These are phyloP conservation scores for Fraxinus velutina DNA, from an alignment of 305 asterid species.

Conservation along the genomic window DNA sequence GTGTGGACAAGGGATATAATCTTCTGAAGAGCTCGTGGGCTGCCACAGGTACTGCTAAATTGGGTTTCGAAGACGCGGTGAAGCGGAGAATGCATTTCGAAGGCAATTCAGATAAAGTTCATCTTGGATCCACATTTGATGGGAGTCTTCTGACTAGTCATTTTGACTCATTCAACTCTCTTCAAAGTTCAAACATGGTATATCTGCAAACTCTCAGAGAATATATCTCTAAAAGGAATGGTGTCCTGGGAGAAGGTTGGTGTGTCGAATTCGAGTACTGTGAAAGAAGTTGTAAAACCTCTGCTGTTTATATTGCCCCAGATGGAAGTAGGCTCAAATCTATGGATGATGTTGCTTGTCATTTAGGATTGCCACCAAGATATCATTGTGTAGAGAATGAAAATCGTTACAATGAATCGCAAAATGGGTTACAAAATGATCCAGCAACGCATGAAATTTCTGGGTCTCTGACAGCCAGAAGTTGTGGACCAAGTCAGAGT, in stretches of 20 bases:
- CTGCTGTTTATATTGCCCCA: slow-evolving; percentile 64
- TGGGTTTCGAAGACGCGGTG: not conserved
- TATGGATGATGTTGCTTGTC: slow-evolving; percentile 70
- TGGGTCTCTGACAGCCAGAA: slow-evolving; percentile 31
- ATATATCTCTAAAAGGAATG: slow-evolving; percentile 61
- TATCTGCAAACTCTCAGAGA: slow-evolving; percentile 70
- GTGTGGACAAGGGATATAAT: slow-evolving; percentile 33
- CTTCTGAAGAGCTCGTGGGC: slow-evolving; percentile 34
- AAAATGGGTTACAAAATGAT: slow-evolving; percentile 34
- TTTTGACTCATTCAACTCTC: slow-evolving; percentile 28
- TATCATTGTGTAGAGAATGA: slow-evolving; percentile 36
- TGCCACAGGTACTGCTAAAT: slow-evolving; percentile 11
- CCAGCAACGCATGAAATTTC: slow-evolving; percentile 39
- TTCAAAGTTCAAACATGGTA: slow-evolving; percentile 41
- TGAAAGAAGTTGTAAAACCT: slow-evolving; percentile 47
- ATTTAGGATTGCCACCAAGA: slow-evolving; percentile 55
- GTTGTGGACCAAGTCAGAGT: slow-evolving; percentile 42
- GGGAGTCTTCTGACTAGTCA: slow-evolving; percentile 34
- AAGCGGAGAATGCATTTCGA: slow-evolving; percentile 29
- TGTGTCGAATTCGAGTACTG: slow-evolving; percentile 69
- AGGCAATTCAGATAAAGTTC: slow-evolving; percentile 16
- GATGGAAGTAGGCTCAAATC: slow-evolving; percentile 73
- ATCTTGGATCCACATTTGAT: slow-evolving; percentile 34
- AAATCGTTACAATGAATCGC: slow-evolving; percentile 35
- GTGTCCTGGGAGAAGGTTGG: slow-evolving; percentile 79